Evolutionary conservation across 1,284 basidiomycete genomes (phyloP), one percentile per base, ranked within the genome.

Genomic region (Jaminaea rosea): DNA sequence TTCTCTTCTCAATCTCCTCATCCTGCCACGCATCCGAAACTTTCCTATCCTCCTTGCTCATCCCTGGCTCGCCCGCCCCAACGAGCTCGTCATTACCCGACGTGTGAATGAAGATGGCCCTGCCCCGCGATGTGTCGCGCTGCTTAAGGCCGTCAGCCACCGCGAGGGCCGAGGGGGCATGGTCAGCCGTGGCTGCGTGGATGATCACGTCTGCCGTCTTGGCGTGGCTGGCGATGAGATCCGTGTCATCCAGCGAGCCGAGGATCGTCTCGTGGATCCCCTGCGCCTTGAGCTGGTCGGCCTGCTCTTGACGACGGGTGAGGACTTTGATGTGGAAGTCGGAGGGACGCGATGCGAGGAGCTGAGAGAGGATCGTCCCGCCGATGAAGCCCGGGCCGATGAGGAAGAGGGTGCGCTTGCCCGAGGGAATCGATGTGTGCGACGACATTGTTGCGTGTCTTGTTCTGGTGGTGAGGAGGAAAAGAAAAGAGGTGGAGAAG

Each of bases 351-450:
- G 15, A 6, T 19, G 21, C 34, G 7, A 26, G 21, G 10, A 50
- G 44, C 27, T 26, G 15, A 15, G 26, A 8, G 3, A 50, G 29
- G 7, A 50, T 26, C 13, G 49, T 24, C 8, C 49, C 49, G 26
- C 49, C 49, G 34, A 50, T 50, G 24, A 50, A 36, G 29, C 49
- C 49, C n/a, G 49, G 49, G 17, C 49, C 49, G 46, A 50, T 36
- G 3, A 50, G 34, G 27, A 50, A 50, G 28, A 50, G 44, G n/a
- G 39, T 50, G n/a, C n/a, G n/a, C n/a, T n/a, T n/a, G n/a, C n/a
- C n/a, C n/a, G n/a, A n/a, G n/a, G n/a, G n/a, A n/a, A n/a, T n/a
- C n/a, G n/a, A n/a, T n/a, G n/a, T n/a, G n/a, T n/a, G n/a, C n/a
- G n/a, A n/a, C n/a, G n/a, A n/a, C n/a, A n/a, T n/a, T n/a, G n/a